Percentiles rank a stretch among this genome's conserved stretches.
phyloP scores from a whole-genome alignment of 176 grass and related monocot species.

The Avena eriantha region DNA sequence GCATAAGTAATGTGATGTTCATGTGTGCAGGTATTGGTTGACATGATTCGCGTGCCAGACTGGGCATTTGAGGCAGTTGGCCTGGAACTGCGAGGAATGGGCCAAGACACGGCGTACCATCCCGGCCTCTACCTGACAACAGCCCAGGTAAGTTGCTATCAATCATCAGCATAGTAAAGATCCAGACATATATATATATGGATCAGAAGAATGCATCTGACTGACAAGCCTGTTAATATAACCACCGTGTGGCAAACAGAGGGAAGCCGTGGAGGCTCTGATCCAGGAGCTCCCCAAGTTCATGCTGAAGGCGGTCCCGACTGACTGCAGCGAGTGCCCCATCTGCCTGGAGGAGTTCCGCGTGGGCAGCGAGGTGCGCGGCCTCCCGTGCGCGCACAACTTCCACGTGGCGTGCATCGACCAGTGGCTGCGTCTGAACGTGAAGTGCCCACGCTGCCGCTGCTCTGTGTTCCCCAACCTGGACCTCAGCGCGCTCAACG shows the following conservation, averaged over 20 bases:
- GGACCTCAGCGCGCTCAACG: constrained; percentile 89
- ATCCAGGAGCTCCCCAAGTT: constrained; percentile 98
- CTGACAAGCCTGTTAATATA: background rate
- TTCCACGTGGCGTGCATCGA: constrained; percentile 98
- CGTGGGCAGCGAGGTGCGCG: constrained; percentile 92
- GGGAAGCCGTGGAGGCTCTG: constrained; percentile 93
- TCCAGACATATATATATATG: too few relatives aligned
- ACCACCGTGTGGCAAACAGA: constrained; percentile 44
- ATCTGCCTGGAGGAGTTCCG: constrained; percentile 98
- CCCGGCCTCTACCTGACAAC: constrained; percentile 95
- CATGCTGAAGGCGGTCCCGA: constrained; percentile 87
- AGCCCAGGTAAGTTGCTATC: constrained; percentile 65
- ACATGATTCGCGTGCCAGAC: constrained; percentile 97
- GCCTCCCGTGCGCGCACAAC: constrained; percentile 94
- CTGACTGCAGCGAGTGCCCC: constrained; percentile 91
- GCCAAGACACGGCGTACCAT: constrained; percentile 96
- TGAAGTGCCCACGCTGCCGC: constrained; percentile 92
- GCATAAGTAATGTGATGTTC: constrained; percentile 5
- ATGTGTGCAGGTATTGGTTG: constrained; percentile 79
- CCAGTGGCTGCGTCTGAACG: constrained; percentile 91
- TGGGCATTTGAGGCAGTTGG: constrained; percentile 98
- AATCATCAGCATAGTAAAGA: background rate
- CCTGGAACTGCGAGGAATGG: constrained; percentile 89
- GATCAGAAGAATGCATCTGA: background rate
- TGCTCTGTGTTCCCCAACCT: constrained; percentile 98